Conservation (phyloP, 495 filamentous ascomycete species). For the Aspergillus carlsbadensis region DNA sequence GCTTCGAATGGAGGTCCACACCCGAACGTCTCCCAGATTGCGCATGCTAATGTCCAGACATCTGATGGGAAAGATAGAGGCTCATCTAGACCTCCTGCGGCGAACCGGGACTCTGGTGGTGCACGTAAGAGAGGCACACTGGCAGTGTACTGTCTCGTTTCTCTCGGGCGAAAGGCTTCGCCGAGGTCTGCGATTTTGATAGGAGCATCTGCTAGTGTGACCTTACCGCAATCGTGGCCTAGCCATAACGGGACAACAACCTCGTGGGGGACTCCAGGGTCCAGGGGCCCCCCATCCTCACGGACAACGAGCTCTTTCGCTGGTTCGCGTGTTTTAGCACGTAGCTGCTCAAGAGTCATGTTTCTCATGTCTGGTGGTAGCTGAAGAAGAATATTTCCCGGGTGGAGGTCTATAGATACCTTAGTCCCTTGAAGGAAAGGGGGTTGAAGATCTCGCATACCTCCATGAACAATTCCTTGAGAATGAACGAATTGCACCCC, state of each 20-base stretch:
- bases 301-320: constrained; percentile 1
- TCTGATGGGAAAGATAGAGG: constrained; percentile 32
- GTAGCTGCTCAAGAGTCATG: constrained; percentile 1
- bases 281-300: constrained; percentile 6
- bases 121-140: not conserved
- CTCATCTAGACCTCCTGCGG: constrained; percentile 12
- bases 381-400: constrained; percentile 10
- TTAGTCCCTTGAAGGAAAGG: no score
- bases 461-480: constrained; percentile 28
- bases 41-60: constrained; percentile 37
- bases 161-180: not conserved
- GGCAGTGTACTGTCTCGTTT: not conserved
- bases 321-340: not conserved
- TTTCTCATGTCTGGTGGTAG: constrained; percentile 1
- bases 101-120: constrained; percentile 4
- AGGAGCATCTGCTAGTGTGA: not conserved
- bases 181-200: constrained; percentile 6
- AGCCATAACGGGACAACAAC: not conserved
- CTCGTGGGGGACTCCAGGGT: not conserved
- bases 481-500: constrained; percentile 27
- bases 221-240: not conserved
- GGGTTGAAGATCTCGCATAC: no score
- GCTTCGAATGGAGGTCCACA: constrained; percentile 14
- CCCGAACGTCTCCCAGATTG: constrained; percentile 27
- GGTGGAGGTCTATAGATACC: constrained; percentile 3